A percentile compares a stretch with the other conserved stretches of the same genome.
Conservation (phyloP, 345 rosid genomes). For the Eucalyptus dawsonii region DNA sequence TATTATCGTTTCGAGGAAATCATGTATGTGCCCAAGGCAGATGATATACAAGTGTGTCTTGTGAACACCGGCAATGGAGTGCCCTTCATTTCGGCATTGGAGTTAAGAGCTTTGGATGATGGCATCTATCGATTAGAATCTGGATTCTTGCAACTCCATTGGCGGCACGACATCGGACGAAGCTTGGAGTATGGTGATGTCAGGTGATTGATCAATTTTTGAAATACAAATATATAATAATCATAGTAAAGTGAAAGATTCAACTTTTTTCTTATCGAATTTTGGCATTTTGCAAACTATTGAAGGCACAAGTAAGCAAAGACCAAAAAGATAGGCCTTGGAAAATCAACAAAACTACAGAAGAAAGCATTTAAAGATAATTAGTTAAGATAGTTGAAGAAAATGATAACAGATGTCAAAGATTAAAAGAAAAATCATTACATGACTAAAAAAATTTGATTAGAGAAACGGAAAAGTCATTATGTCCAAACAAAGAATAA, state of each 20-base stretch:
- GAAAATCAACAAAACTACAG: not conserved
- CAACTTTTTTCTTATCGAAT: not conserved
- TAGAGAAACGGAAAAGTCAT: not conserved
- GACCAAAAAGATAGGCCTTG: not conserved
- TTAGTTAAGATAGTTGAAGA: not conserved
- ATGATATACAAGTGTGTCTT: not conserved
- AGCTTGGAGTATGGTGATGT: not conserved
- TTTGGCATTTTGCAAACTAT: not conserved
- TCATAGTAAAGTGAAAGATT: not conserved
- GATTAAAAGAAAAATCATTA: not conserved
- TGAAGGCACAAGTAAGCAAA: not conserved
- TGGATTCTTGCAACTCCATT: not conserved
- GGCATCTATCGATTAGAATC: not conserved
- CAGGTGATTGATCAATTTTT: not conserved
- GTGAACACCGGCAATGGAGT: not conserved
- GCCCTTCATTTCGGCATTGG: not conserved
- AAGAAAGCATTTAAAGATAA: not conserved
- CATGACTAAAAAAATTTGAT: not conserved
- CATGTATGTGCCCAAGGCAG: not conserved
- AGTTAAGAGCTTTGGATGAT: not conserved
- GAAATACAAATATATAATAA: not conserved
- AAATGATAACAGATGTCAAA: not conserved
- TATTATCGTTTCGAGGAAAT: not conserved
- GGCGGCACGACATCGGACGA: not conserved
- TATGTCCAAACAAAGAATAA: not conserved